A percentile compares a stretch with the other conserved stretches of the same genome.
phyloP scores from a whole-genome alignment of 78 protist genomes.

The Mantamonas sphyraenae region DNA sequence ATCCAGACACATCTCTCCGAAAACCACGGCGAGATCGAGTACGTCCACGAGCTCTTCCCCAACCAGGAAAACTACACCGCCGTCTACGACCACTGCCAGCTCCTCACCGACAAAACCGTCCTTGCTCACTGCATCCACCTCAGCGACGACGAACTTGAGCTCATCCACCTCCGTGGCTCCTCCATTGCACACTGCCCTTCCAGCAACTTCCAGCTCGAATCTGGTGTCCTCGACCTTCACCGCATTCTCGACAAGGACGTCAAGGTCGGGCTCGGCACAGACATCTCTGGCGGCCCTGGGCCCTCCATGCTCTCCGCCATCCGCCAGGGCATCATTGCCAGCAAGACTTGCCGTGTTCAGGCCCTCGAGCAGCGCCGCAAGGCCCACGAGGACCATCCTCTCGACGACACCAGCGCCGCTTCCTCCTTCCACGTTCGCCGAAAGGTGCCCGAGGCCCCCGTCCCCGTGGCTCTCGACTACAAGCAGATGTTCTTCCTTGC shows the following conservation, averaged over 20 bases:
- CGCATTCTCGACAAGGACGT: constrained; percentile 9
- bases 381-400: constrained; percentile 11
- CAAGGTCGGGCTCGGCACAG: constrained; percentile 76
- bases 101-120: constrained; percentile 49
- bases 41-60: constrained; percentile 48
- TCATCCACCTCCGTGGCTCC: constrained; percentile 13
- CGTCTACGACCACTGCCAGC: constrained; percentile 50
- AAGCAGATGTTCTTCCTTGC: no score
- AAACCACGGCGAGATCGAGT: constrained; percentile 45
- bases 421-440: no score
- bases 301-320: constrained; percentile 61
- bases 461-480: no score
- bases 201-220: constrained; percentile 41
- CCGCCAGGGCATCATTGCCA: constrained; percentile 52
- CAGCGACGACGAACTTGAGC: constrained; percentile 26
- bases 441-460: no score
- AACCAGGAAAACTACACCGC: constrained; percentile 38
- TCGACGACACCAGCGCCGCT: constrained; percentile 47
- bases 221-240: constrained; percentile 44
- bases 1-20: constrained; percentile 74
- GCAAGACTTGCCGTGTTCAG: constrained; percentile 33
- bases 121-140: constrained; percentile 73
- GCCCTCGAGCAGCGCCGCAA: background rate
- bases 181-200: constrained; percentile 69
- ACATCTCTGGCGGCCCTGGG: constrained; percentile 64